Evolutionary conservation across 352 stramenopile species (phyloP).

Genomic region (Aphanomyces cochlioides): DNA sequence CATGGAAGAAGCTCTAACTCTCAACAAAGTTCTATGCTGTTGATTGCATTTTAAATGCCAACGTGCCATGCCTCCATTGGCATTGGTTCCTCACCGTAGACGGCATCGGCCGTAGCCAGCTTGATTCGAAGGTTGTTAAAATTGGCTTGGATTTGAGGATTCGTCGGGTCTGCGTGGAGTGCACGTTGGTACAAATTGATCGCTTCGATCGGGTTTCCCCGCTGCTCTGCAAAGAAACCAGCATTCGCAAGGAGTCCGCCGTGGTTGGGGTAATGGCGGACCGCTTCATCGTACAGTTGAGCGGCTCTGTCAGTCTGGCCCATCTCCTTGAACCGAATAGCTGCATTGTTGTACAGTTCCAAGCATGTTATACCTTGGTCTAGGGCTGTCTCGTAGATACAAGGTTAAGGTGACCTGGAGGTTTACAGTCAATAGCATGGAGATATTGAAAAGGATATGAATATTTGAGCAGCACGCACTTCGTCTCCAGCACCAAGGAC

Average conservation of each 20-base stretch:
- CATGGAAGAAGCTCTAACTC: constrained; percentile 64
- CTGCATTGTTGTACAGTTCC: constrained; percentile 50
- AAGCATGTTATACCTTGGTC: constrained; percentile 39
- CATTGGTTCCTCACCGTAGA: background rate
- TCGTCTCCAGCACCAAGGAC: constrained; percentile 33
- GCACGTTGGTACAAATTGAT: background rate
- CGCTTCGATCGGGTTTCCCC: constrained; percentile 10
- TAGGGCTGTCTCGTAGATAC: constrained; percentile 34
- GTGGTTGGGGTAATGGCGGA: background rate
- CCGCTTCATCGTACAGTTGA: constrained; percentile 4
- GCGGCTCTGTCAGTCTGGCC: constrained; percentile 32
- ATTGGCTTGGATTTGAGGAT: constrained; percentile 8
- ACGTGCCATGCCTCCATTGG: background rate
- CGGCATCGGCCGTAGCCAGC: background rate
- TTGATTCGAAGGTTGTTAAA: constrained; percentile 2
- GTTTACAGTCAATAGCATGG: background rate
- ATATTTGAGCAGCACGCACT: constrained; percentile 37
- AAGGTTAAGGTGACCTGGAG: background rate
- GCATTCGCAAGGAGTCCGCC: constrained; percentile 3
- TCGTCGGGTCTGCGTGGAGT: constrained; percentile 13
- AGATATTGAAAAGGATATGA: constrained; percentile 30
- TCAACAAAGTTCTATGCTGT: background rate
- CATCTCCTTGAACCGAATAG: constrained; percentile 36
- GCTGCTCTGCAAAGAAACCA: background rate
- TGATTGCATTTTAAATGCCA: too few species aligned